Conservation (phyloP, 352 stramenopile genomes). For the Globisporangium nunn region DNA sequence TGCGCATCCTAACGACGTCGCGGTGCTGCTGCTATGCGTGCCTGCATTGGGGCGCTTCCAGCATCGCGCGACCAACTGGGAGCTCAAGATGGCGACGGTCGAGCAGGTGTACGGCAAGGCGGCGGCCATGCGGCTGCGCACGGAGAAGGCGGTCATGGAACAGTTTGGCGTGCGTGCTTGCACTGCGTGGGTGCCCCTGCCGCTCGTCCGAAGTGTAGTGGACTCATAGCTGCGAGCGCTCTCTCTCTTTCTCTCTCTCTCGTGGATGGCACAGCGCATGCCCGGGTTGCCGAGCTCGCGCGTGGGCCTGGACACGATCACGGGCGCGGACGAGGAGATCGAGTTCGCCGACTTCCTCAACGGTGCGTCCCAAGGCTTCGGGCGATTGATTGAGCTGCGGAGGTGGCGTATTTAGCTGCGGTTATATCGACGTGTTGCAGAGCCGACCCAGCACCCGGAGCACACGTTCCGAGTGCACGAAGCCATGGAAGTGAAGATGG, state of each 20-base stretch:
- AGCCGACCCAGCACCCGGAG: constrained; percentile 73
- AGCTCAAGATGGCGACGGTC: constrained; percentile 85
- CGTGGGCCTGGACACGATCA: constrained; percentile 72
- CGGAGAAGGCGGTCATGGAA: constrained; percentile 83
- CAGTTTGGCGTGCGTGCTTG: constrained; percentile 56
- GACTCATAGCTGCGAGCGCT: not conserved
- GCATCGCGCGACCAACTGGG: constrained; percentile 72
- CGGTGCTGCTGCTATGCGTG: too few species aligned
- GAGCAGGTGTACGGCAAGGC: constrained; percentile 87
- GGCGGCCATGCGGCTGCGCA: constrained; percentile 83
- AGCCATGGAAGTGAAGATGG: constrained; percentile 86
- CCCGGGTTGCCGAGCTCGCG: constrained; percentile 74
- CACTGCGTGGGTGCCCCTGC: not conserved
- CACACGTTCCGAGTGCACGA: constrained; percentile 80
- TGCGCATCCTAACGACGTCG: too few species aligned
- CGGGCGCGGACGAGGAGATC: constrained; percentile 70
- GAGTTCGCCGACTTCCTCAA: constrained; percentile 81
- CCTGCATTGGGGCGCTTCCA: constrained; percentile 8
- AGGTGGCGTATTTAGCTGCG: too few species aligned
- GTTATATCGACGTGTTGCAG: constrained; percentile 16
- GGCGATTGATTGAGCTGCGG: too few species aligned
- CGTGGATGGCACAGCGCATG: constrained; percentile 37
- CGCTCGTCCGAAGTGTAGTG: not conserved
- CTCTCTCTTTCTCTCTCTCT: not conserved
- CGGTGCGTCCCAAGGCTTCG: constrained; percentile 21